Evolutionary conservation across 306 rosid genomes (phyloP).

Genomic region (Vigna reflexopilosa): DNA sequence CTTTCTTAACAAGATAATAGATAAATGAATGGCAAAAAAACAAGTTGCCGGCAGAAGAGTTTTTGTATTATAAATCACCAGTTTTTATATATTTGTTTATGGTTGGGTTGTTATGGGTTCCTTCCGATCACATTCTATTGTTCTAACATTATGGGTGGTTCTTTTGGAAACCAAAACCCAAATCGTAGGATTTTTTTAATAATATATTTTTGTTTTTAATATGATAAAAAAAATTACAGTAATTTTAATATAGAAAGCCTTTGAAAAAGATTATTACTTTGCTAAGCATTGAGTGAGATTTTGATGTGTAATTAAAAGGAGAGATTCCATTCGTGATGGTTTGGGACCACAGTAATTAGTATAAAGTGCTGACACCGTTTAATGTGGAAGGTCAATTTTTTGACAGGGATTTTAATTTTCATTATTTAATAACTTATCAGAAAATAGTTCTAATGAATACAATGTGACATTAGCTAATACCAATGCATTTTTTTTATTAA

Average conservation of each 20-base stretch:
- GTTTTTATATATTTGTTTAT: slow-evolving; percentile 21
- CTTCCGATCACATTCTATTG: slow-evolving; percentile 36
- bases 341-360: slow-evolving; percentile 10
- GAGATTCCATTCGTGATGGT: slow-evolving; percentile 24
- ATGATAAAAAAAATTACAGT: too few relatives aligned
- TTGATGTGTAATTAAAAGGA: slow-evolving; percentile 11
- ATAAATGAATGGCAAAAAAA: slow-evolving; percentile 16
- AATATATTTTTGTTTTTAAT: too few relatives aligned
- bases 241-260: too few relatives aligned
- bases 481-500: not conserved
- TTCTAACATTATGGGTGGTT: not conserved
- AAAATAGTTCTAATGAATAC: not conserved
- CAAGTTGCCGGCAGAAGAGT: slow-evolving; percentile 49
- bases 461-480: not conserved
- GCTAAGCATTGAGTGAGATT: not conserved
- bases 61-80: slow-evolving; percentile 15
- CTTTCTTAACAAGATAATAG: not conserved
- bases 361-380: not conserved
- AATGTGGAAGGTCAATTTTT: slow-evolving; percentile 8
- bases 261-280: too few relatives aligned
- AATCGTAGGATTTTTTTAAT: too few relatives aligned
- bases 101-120: slow-evolving; percentile 53
- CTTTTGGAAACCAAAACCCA: too few relatives aligned
- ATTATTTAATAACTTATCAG: not conserved
- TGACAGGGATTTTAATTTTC: not conserved